Evolutionary conservation across 495 filamentous ascomycete species (phyloP).

Genomic region (Aspergillus leporis): DNA sequence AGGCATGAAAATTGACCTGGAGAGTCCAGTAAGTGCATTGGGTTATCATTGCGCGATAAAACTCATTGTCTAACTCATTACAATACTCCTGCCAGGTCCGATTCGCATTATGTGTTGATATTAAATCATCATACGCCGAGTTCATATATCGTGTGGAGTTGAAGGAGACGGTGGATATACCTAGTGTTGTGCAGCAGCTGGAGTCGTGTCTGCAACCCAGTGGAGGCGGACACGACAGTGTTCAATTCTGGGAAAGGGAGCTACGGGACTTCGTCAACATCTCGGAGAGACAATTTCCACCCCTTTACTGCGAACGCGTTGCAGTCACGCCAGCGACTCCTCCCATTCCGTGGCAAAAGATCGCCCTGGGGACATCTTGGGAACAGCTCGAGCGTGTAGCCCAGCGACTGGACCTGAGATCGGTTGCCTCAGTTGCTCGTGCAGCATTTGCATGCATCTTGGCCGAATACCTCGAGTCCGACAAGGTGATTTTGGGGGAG

Average conservation of each 20-base stretch:
- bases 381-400: background rate
- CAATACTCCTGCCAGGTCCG: background rate
- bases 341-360: background rate
- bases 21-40: too few relatives aligned
- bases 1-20: too few relatives aligned
- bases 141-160: background rate
- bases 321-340: conserved; percentile 40
- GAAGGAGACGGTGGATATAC: background rate
- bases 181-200: background rate
- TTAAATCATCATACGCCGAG: background rate
- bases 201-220: background rate
- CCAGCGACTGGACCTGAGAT: background rate
- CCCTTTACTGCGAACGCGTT: conserved; percentile 63
- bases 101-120: background rate
- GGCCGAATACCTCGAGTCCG: background rate
- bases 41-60: too few relatives aligned
- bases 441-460: conserved; percentile 9
- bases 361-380: background rate
- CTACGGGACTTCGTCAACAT: conserved; percentile 39
- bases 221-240: background rate
- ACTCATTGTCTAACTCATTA: too few relatives aligned
- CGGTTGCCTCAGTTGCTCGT: conserved; percentile 4
- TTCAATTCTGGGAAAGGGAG: conserved; percentile 32
- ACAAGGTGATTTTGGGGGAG: background rate
- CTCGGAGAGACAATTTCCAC: conserved; percentile 68